Percentiles rank a stretch among this genome's conserved stretches.
phyloP scores from a whole-genome alignment of 805 yeast species.

The Saccharomycopsis sp. region DNA sequence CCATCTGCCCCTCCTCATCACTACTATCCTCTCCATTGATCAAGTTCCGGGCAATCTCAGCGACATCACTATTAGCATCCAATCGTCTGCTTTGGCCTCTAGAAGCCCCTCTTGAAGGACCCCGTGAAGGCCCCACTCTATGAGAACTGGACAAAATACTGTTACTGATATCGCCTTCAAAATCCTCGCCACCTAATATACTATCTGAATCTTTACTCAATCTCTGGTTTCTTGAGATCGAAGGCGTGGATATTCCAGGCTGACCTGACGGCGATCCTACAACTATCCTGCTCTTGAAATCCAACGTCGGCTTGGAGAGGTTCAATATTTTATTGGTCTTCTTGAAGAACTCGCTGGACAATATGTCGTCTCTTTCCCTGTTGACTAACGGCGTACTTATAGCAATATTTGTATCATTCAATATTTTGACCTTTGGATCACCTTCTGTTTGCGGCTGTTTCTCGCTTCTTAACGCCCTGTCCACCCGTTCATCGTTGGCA shows the following conservation, averaged over 20 bases:
- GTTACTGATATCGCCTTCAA: slow-evolving; percentile 5
- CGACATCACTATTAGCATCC: background rate
- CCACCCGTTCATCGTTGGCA: background rate
- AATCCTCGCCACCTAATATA: slow-evolving; percentile 27
- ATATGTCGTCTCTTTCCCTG: slow-evolving; percentile 11
- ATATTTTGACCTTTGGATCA: background rate
- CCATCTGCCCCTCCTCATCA: slow-evolving; percentile 35
- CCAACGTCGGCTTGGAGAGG: slow-evolving; percentile 27
- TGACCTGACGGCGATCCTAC: slow-evolving; percentile 15
- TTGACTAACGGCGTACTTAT: slow-evolving; percentile 17
- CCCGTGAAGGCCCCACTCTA: background rate
- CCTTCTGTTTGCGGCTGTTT: background rate
- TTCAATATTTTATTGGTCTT: slow-evolving; percentile 26
- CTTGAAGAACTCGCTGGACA: slow-evolving; percentile 26
- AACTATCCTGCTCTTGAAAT: slow-evolving; percentile 22
- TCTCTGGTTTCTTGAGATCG: slow-evolving; percentile 5
- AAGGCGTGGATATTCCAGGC: slow-evolving; percentile 24
- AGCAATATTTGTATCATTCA: background rate
- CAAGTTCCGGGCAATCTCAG: slow-evolving; percentile 34
- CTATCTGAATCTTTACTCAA: slow-evolving; percentile 27
- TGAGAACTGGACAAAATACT: background rate
- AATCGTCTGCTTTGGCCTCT: background rate
- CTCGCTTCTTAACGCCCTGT: slow-evolving; percentile 3
- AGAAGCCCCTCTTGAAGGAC: background rate
- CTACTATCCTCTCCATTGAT: slow-evolving; percentile 42